Conservation (phyloP, 345 rosid species). For the Geranium brycei region DNA sequence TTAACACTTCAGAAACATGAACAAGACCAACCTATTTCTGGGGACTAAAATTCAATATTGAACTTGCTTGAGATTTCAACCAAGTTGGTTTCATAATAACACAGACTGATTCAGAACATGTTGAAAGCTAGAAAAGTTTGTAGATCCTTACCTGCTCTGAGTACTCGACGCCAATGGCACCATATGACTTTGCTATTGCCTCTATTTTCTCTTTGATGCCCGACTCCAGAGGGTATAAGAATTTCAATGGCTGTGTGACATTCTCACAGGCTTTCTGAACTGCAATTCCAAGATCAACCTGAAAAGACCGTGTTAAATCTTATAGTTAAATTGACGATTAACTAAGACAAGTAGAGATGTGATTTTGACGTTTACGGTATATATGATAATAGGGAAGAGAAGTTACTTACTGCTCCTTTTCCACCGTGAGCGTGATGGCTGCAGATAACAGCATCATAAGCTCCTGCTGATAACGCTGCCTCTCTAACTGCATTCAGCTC, state of each 20-base stretch:
- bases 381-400: background rate
- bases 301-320: conserved; percentile 12
- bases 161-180: conserved; percentile 86
- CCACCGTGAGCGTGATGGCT: conserved; percentile 98
- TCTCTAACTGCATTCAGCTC: conserved; percentile 77
- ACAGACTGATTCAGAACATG: too few relatives aligned
- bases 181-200: conserved; percentile 85
- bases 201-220: conserved; percentile 81
- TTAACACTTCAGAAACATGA: too few relatives aligned
- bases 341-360: background rate
- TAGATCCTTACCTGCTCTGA: conserved; percentile 99
- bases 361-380: background rate
- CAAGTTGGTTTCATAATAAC: too few relatives aligned
- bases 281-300: conserved; percentile 92
- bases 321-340: background rate
- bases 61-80: too few relatives aligned
- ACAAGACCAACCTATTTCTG: too few relatives aligned
- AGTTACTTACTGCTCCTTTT: conserved; percentile 73
- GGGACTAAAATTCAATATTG: too few relatives aligned
- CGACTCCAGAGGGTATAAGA: conserved; percentile 67
- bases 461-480: conserved; percentile 79
- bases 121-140: too few relatives aligned
- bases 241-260: conserved; percentile 52
- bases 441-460: conserved; percentile 84
- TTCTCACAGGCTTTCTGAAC: conserved; percentile 82